Base-by-base conservation (phyloP, 192 early-diverging fungal genomes). In the Mortierella claussenii region DNA sequence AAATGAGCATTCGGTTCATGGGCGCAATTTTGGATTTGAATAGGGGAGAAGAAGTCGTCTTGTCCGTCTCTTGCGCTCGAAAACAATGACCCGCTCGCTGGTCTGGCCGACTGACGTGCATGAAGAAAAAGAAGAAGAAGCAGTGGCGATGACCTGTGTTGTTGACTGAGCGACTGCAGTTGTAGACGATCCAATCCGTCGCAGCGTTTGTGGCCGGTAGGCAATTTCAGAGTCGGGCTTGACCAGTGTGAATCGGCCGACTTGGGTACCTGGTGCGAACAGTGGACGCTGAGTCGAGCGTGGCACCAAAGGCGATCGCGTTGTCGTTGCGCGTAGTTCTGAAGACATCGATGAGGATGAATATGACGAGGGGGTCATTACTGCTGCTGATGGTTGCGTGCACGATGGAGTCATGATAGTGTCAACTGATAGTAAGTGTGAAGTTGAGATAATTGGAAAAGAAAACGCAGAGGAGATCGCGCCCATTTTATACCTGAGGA, bases 191-290 rank as follows among this genome's bases (percentile, higher is more conserved):
- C 13, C 37, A 10, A 10, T 13, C 13, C 13, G 37, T 40, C 13
- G 45, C 18, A 31, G 9, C 34, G 2, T 6, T 34, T 50, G 59
- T 13, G 13, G 32, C 32, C 30, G 27, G 0, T 70, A 32, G 1
- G 40, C 45, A 48, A 61, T 56, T 23, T 46, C 44, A 11, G 48
- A 60, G 57, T 57, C 51, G 20, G 20, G 45, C 24, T 70, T 42
- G 21, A 70, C 68, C 11, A 70, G 32, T 0, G 68, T 70, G 43
- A 70, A 70, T 31, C 68, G 26, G 4, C 68, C 68, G 0, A 70
- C 52, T 49, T 70, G 60, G 27, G 59, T 70, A 8, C 68, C 68
- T 15, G 68, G 68, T 0, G 51, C 28, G 10, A 70, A 70, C 26
- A 15, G 15, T 2, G 43, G 24, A 31, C 12, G 11, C 34, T 34